Evolutionary conservation across 257 asterid species (phyloP), one percentile per base, ranked within the genome.

Genomic region (Nicotiana attenuata): DNA sequence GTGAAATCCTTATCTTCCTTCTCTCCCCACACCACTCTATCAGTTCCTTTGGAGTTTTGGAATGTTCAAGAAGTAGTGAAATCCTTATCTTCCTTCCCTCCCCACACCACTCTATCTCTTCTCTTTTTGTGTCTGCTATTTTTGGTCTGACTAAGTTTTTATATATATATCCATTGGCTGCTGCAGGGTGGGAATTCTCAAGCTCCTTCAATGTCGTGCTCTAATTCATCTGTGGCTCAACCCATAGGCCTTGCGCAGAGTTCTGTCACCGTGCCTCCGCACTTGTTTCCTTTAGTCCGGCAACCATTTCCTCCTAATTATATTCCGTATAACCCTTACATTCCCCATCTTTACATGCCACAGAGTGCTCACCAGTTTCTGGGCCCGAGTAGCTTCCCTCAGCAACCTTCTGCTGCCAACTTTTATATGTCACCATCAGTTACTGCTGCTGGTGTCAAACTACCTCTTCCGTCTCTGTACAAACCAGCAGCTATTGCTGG

Each of bases 221-320:
- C 91, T 56, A 77, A 85, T 80, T 86, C 85, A 77, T 81, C 87
- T 17, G 61, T 83, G 53, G 61, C 85, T 85, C 91, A 89, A 77
- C 78, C 89, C 31, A 78, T 77, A 2, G 92, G 87, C 83, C 29
- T 78, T 26, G 85, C 86, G 31, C 92, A 84, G 87, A 84, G 84
- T 76, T 85, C 92, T 52, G 64, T 88, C 60, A 79, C 93, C 75
- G 81, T 83, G 60, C 82, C 93, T 22, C 89, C 91, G 9, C 92
- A 87, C 61, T 63, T 89, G 82, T 77, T 86, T 77, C 91, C 92
- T 84, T 87, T 67, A 28, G 78, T 87, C 77, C 84, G 90, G 75
- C 92, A 86, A 77, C 90, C 97, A n/a, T 92, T 85, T 83, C 89
- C 92, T 52, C 80, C 96, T 80, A 92, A 89, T 78, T 90, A 86